These are phyloP conservation scores for Puya raimondii DNA, from an alignment of 176 grass and related monocot genomes.

Conservation along the genomic window DNA sequence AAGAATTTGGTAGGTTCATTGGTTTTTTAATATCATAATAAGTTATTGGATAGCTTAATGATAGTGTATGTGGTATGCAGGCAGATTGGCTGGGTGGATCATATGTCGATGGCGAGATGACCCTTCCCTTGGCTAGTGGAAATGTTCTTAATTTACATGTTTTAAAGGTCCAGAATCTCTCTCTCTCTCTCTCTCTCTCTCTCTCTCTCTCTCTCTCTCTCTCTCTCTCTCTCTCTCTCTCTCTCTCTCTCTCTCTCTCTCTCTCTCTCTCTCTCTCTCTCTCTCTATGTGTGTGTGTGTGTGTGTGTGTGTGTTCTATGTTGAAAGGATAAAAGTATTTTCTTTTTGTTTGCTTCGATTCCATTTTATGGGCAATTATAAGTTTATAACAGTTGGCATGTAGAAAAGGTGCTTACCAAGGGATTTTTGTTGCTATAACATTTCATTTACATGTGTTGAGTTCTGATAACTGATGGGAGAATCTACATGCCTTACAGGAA, in stretches of 20 bases:
- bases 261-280: constrained; percentile 4
- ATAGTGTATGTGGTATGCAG: constrained; percentile 22
- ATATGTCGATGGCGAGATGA: constrained; percentile 59
- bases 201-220: constrained; percentile 5
- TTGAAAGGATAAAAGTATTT: too few relatives aligned
- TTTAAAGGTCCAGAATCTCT: constrained; percentile 48
- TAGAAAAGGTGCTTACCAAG: too few relatives aligned
- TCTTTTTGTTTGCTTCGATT: too few relatives aligned
- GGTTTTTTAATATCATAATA: constrained; percentile 1
- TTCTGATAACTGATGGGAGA: constrained; percentile 5
- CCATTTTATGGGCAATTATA: too few relatives aligned
- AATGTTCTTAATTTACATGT: constrained; percentile 52
- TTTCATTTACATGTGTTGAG: constrained; percentile 9
- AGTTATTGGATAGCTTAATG: neutral
- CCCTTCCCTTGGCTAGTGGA: constrained; percentile 66
- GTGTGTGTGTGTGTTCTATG: neutral
- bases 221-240: constrained; percentile 1
- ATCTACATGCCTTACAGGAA: constrained; percentile 47
- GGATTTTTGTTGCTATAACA: too few relatives aligned
- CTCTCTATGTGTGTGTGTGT: neutral
- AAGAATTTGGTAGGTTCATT: constrained; percentile 47
- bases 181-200: constrained; percentile 7
- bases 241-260: constrained; percentile 10
- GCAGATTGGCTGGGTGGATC: constrained; percentile 72
- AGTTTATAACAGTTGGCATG: too few relatives aligned